Conservation (phyloP, 345 rosid species). For the Corchorus olitorius region DNA sequence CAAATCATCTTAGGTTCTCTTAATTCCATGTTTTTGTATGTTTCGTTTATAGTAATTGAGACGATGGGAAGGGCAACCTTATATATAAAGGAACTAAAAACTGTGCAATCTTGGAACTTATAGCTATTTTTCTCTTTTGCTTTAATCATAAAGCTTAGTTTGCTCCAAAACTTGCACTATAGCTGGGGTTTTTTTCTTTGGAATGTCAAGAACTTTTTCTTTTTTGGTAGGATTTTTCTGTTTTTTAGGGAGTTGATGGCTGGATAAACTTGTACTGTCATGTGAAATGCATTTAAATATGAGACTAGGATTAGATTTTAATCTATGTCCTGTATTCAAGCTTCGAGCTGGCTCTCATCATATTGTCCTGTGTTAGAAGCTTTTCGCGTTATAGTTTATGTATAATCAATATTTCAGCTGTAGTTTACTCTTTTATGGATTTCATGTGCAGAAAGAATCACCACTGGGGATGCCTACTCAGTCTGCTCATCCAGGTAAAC, state of each 20-base stretch:
- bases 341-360: neutral
- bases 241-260: neutral
- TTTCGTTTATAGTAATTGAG: neutral
- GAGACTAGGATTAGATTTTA: neutral
- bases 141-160: neutral
- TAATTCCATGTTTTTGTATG: neutral
- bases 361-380: neutral
- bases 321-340: neutral
- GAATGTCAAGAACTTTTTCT: neutral
- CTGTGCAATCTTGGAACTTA: neutral
- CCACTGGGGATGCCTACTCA: conserved; percentile 69
- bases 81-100: neutral
- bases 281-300: neutral
- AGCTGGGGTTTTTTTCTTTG: neutral
- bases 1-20: neutral
- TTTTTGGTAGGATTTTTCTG: neutral
- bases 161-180: neutral
- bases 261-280: neutral
- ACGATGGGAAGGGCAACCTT: neutral
- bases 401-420: neutral
- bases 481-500: conserved; percentile 90
- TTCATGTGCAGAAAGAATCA: conserved; percentile 71
- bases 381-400: neutral
- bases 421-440: neutral
- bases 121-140: neutral